A percentile compares a stretch with the other conserved stretches of the same genome.
Evolutionary conservation across 495 filamentous ascomycete genomes (phyloP).

Genomic region (Rostrohypoxylon terebratum): DNA sequence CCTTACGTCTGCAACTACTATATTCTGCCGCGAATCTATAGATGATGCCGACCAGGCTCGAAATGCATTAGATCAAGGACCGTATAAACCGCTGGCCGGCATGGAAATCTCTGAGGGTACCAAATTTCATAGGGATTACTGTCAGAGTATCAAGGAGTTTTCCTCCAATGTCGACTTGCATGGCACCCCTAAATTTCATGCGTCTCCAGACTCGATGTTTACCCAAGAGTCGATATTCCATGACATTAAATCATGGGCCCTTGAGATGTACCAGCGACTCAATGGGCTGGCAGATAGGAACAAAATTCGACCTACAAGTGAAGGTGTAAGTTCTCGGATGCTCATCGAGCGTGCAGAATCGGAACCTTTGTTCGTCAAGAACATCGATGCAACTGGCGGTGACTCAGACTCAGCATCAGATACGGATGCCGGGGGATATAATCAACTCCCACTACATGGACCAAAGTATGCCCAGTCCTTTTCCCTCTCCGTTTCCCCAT

Average conservation of each 20-base stretch:
- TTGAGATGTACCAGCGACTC: slow-evolving; percentile 28
- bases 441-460: slow-evolving; percentile 27
- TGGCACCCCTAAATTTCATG: slow-evolving; percentile 9
- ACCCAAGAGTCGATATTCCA: slow-evolving; percentile 28
- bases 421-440: slow-evolving; percentile 19
- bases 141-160: slow-evolving; percentile 23
- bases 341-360: slow-evolving; percentile 1
- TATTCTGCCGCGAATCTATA: slow-evolving; percentile 37
- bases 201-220: slow-evolving; percentile 20
- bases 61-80: slow-evolving; percentile 29
- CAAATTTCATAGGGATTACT: not conserved
- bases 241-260: slow-evolving; percentile 39
- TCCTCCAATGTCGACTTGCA: slow-evolving; percentile 10
- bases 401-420: slow-evolving; percentile 36
- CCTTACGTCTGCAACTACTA: slow-evolving; percentile 13
- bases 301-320: not conserved
- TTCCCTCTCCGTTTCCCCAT: not conserved
- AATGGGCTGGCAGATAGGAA: not conserved
- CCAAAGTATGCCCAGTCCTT: slow-evolving; percentile 27
- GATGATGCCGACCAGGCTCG: slow-evolving; percentile 4
- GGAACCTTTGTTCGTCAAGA: slow-evolving; percentile 27
- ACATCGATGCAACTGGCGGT: slow-evolving; percentile 16
- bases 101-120: slow-evolving; percentile 20
- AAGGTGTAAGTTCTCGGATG: not conserved
- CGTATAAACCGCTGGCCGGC: slow-evolving; percentile 31